These are phyloP conservation scores for Solanum chilense DNA, from an alignment of 257 asterid species.

Conservation along the genomic window DNA sequence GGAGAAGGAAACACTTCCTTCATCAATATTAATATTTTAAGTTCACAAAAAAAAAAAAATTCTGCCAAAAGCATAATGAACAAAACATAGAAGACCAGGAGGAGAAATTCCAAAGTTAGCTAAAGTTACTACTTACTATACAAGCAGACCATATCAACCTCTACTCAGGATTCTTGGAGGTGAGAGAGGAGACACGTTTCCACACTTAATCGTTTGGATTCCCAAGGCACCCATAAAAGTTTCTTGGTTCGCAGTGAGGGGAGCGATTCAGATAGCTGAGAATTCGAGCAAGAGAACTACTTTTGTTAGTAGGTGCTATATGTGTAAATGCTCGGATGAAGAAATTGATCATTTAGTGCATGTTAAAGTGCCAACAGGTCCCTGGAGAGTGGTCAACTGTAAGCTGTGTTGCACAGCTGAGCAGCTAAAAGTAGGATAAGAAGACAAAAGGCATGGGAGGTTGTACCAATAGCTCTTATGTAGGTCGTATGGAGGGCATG, in stretches of 20 bases:
- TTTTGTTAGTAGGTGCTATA: not conserved
- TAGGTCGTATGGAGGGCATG: not conserved
- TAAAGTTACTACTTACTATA: not conserved
- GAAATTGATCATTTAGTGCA: not conserved
- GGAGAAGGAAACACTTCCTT: not conserved
- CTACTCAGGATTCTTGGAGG: not conserved
- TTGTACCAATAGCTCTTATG: not conserved
- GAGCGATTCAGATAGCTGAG: not conserved
- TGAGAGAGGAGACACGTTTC: not conserved
- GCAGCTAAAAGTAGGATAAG: not conserved
- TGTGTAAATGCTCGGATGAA: not conserved
- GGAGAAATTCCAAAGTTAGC: not conserved
- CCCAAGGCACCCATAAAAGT: not conserved
- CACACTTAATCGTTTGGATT: not conserved
- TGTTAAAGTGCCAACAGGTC: not conserved
- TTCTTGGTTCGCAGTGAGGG: not conserved
- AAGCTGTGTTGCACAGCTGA: not conserved
- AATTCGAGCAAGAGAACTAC: not conserved
- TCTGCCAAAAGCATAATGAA: not conserved
- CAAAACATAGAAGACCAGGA: not conserved
- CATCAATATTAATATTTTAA: not conserved
- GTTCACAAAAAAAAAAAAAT: not conserved
- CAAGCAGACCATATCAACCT: not conserved
- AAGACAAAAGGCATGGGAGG: not conserved
- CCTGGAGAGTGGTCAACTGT: not conserved